phyloP scores from a whole-genome alignment of 768 basidiomycete genomes.

The Serendipita vermifera region DNA sequence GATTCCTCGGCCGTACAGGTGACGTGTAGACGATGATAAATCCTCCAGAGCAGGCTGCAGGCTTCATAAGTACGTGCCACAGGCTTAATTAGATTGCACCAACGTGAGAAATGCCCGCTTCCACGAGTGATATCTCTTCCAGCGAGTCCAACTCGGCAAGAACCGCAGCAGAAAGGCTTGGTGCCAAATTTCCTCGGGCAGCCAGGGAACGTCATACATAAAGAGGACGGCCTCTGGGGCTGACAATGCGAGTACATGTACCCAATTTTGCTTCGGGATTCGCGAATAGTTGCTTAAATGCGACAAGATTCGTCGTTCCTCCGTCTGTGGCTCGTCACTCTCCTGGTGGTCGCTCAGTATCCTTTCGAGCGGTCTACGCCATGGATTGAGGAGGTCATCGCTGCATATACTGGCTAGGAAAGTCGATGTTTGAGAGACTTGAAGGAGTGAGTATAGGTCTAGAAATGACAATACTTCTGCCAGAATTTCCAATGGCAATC shows the following conservation, averaged over 20 bases:
- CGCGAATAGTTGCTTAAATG: background rate
- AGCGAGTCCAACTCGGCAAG: constrained; percentile 58
- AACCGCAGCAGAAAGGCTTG: constrained; percentile 60
- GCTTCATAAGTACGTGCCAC: constrained; percentile 13
- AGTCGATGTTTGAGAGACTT: background rate
- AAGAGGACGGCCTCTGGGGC: background rate
- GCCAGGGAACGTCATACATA: background rate
- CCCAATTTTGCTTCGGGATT: constrained; percentile 1
- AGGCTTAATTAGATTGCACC: constrained; percentile 18
- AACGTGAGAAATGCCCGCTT: constrained; percentile 54
- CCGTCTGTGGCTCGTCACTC: background rate
- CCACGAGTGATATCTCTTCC: constrained; percentile 53
- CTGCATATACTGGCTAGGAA: background rate
- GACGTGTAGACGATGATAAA: constrained; percentile 55
- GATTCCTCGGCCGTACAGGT: constrained; percentile 68
- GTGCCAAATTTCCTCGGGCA: constrained; percentile 36
- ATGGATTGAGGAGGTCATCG: background rate
- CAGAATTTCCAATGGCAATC: background rate
- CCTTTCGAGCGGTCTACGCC: background rate
- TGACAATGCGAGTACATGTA: background rate
- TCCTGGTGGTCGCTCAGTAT: background rate
- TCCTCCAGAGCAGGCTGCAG: constrained; percentile 43
- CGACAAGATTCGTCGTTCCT: background rate
- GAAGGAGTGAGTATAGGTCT: background rate
- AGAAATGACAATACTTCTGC: background rate